Percentiles rank a stretch among this genome's conserved stretches.
Evolutionary conservation across 331 rosid genomes (phyloP).

Genomic region (Acacia pycnantha): DNA sequence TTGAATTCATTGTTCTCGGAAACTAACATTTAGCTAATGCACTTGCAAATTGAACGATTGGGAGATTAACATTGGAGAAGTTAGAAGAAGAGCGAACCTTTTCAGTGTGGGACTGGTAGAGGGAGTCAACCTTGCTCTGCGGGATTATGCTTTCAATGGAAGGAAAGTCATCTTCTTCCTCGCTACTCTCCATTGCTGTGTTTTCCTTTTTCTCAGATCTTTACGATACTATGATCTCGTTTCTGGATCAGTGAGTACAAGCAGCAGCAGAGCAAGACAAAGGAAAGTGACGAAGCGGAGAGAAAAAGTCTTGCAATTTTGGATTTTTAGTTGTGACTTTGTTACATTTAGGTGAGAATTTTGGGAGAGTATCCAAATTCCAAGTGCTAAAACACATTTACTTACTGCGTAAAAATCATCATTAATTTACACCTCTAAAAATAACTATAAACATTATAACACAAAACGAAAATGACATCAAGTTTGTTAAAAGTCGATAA

Average conservation of each 20-base stretch:
- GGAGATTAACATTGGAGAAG: not conserved
- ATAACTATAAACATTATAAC: too few species aligned
- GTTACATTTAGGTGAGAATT: not conserved
- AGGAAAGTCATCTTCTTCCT: slow-evolving; percentile 96
- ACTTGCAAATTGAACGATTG: not conserved
- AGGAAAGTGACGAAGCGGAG: not conserved
- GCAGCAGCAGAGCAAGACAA: not conserved
- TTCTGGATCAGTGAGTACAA: not conserved
- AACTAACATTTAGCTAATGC: not conserved
- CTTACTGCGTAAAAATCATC: too few species aligned
- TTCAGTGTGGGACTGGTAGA: slow-evolving; percentile 89
- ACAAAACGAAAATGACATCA: too few species aligned
- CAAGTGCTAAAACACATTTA: too few species aligned
- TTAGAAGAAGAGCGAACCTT: slow-evolving; percentile 55
- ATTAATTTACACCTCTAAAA: too few species aligned
- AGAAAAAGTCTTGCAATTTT: not conserved
- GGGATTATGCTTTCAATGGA: slow-evolving; percentile 82
- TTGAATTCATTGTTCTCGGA: not conserved
- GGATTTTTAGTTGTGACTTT: not conserved
- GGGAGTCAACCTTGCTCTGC: slow-evolving; percentile 84
- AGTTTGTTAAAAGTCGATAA: too few species aligned
- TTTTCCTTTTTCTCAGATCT: not conserved
- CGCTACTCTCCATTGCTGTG: slow-evolving; percentile 87
- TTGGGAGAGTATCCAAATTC: not conserved
- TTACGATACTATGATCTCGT: not conserved